These are phyloP conservation scores for Phytophthora macrochlamydospora DNA, from an alignment of 352 stramenopile genomes.

Conservation along the genomic window DNA sequence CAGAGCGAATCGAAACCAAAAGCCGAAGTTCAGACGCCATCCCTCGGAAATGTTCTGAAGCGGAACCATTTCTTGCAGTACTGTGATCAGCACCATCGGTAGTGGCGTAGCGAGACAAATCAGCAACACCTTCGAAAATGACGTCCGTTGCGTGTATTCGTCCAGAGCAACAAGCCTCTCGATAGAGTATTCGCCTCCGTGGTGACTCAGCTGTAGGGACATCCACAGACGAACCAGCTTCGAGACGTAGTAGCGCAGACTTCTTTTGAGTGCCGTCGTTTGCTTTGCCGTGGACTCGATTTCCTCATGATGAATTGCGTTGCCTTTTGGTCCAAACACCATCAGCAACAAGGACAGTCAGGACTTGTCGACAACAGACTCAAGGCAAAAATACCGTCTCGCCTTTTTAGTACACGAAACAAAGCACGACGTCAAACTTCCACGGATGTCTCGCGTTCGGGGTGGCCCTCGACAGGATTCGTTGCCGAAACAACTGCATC, in stretches of 20 bases:
- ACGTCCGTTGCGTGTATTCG: constrained; percentile 23
- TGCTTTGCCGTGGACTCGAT: not conserved
- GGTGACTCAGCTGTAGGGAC: not conserved
- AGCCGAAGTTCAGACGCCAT: constrained; percentile 24
- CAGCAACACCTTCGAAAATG: constrained; percentile 11
- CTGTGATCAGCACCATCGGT: constrained; percentile 18
- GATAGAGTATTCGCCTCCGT: constrained; percentile 33
- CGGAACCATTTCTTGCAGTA: constrained; percentile 19
- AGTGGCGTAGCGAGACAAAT: constrained; percentile 26
- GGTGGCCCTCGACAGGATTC: too few species aligned
- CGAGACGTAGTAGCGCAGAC: not conserved
- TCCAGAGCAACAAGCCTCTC: constrained; percentile 30
- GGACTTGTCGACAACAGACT: too few species aligned
- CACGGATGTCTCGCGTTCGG: too few species aligned
- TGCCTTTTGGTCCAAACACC: too few species aligned
- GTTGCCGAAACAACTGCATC: too few species aligned
- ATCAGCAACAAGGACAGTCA: too few species aligned
- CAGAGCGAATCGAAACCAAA: constrained; percentile 23
- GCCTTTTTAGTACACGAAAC: too few species aligned
- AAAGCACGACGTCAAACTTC: too few species aligned
- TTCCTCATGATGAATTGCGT: too few species aligned
- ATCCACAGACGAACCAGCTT: not conserved
- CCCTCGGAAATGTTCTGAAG: constrained; percentile 16
- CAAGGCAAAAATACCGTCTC: too few species aligned
- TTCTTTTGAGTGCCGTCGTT: not conserved